Evolutionary conservation across 2,329 filamentous ascomycete genomes (phyloP).

Genomic region (Botrytis sinoallii): DNA sequence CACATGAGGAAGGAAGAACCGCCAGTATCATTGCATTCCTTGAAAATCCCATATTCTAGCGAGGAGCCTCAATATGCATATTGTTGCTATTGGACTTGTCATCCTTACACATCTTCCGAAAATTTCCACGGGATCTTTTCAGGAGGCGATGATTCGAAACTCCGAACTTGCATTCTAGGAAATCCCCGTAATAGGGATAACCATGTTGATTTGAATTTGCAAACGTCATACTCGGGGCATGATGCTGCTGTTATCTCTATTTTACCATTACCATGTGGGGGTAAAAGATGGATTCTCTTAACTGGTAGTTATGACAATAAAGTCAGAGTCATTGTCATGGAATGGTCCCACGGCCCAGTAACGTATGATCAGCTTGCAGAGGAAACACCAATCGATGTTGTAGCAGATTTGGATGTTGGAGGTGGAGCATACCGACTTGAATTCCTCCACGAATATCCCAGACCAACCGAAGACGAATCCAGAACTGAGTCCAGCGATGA

Average conservation of each 20-base stretch:
- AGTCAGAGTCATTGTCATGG: slow-evolving; percentile 62
- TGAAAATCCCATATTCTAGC: slow-evolving; percentile 17
- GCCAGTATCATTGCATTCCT: slow-evolving; percentile 8
- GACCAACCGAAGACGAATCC: not conserved
- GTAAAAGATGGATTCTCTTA: slow-evolving; percentile 57
- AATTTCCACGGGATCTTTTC: slow-evolving; percentile 12
- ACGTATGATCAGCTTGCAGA: not conserved
- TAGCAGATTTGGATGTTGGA: slow-evolving; percentile 51
- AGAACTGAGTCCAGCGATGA: slow-evolving; percentile 9
- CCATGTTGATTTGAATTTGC: not conserved
- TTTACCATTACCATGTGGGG: slow-evolving; percentile 56
- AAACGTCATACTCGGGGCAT: slow-evolving; percentile 52
- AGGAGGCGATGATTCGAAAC: slow-evolving; percentile 66
- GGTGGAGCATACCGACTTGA: slow-evolving; percentile 91
- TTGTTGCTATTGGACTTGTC: slow-evolving; percentile 16
- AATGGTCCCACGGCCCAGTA: not conserved
- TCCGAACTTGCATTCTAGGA: slow-evolving; percentile 21
- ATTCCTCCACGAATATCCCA: slow-evolving; percentile 44
- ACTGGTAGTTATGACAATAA: slow-evolving; percentile 92
- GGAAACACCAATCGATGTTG: slow-evolving; percentile 40
- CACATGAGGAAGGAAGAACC: slow-evolving; percentile 8
- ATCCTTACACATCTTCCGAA: not conserved
- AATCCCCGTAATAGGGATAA: not conserved
- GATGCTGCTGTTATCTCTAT: slow-evolving; percentile 86
- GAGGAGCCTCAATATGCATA: slow-evolving; percentile 20